Conservation (phyloP, 148 eudicot genomes). For the Salicornia ramosissima region DNA sequence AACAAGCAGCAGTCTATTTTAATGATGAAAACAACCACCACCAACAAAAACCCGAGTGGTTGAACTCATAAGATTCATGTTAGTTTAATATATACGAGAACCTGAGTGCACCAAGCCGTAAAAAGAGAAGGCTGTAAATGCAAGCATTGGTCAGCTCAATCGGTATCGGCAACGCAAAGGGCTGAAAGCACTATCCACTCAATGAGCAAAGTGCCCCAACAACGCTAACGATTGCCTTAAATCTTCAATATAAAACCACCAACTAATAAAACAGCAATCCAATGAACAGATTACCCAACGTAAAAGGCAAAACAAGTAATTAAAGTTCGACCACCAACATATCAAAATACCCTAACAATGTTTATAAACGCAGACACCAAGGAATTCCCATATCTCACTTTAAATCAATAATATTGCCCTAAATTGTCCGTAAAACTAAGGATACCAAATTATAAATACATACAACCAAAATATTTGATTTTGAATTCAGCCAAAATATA, state of each 20-base stretch:
- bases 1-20: neutral
- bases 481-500: too few species aligned
- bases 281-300: too few species aligned
- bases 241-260: neutral
- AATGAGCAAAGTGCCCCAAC: neutral
- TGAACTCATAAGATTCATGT: neutral
- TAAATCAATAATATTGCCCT: too few species aligned
- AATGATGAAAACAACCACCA: neutral
- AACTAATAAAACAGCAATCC: neutral
- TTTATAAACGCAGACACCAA: too few species aligned
- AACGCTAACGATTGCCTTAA: conserved; percentile 11
- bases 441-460: too few species aligned
- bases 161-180: conserved; percentile 6
- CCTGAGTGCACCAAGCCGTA: conserved; percentile 31
- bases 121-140: neutral
- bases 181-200: conserved; percentile 10
- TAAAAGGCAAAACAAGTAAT: too few species aligned
- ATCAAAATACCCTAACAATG: neutral
- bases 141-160: conserved; percentile 10
- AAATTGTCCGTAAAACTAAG: too few species aligned
- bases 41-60: neutral
- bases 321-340: neutral
- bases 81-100: conserved; percentile 6
- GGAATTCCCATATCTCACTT: too few species aligned
- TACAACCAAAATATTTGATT: too few species aligned